Percentiles rank a stretch among this genome's conserved stretches.
These are phyloP conservation scores for Mariannaea sp. DNA, from an alignment of 2,329 filamentous ascomycete species.

Conservation along the genomic window DNA sequence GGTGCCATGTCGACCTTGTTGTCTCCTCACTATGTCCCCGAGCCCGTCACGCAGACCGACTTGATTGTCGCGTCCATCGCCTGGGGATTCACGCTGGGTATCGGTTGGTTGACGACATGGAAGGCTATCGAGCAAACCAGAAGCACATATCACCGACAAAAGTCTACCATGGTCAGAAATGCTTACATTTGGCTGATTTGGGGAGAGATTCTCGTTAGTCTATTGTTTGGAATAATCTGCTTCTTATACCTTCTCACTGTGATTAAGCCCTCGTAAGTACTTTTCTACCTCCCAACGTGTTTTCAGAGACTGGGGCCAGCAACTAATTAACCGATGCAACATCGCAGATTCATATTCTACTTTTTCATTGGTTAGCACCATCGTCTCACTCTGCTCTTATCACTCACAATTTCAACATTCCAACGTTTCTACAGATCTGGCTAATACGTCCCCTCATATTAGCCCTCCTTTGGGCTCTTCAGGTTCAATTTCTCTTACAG, in stretches of 20 bases:
- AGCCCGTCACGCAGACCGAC: constrained; percentile 18
- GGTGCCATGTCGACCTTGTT: constrained; percentile 12
- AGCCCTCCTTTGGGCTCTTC: constrained; percentile 21
- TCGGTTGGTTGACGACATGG: constrained; percentile 45
- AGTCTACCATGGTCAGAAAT: constrained; percentile 40
- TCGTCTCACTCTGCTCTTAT: no score
- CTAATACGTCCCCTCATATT: no score
- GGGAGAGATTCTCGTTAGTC: constrained; percentile 48
- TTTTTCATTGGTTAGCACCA: constrained; percentile 12
- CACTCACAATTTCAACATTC: not conserved
- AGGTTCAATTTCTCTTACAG: constrained; percentile 18
- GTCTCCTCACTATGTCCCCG: constrained; percentile 8
- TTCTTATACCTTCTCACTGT: constrained; percentile 26
- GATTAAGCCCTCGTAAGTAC: constrained; percentile 22
- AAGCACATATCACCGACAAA: constrained; percentile 38
- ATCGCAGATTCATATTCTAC: constrained; percentile 10
- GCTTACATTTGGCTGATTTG: constrained; percentile 54
- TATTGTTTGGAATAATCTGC: constrained; percentile 46
- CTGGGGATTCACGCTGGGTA: constrained; percentile 45
- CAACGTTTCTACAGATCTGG: no score
- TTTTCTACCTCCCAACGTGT: not conserved
- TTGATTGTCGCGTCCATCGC: constrained; percentile 37
- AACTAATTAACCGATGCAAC: not conserved
- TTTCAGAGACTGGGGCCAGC: not conserved
- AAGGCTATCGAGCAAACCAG: constrained; percentile 43